Base-by-base conservation (phyloP, 2,329 filamentous ascomycete genomes). In the Scolecobasidium constrictum region DNA sequence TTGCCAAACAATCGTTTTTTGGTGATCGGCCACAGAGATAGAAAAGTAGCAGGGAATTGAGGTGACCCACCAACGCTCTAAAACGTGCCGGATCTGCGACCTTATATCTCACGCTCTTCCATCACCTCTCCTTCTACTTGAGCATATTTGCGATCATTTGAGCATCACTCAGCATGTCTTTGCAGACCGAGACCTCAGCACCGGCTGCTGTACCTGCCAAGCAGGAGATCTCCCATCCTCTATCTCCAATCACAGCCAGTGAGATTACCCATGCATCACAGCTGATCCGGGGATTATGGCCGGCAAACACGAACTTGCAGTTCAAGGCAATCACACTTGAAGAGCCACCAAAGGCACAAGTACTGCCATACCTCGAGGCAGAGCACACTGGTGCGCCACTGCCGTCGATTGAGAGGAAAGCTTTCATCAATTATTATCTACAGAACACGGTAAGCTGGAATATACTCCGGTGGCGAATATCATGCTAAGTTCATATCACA, bases 281-380 rank as follows among this genome's bases (percentile, higher is more conserved):
- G 2, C 58, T 78, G 22, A 62, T 81, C 47, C 68, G 61, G 45
- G 56, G 58, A 37, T 62, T 67, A 43, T 81, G 77, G 72, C 77
- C 76, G 1, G 59, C 62, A 11, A 64, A 66, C 18, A 72, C 69
- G 2, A 64, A 72, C 21, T 55, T 80, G 35, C 72, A 78, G 40
- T 78, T 77, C 68, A 85, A 85, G 62, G 73, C 72, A 50, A 72
- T 86, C 40, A 83, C 76, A 17, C 65, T 83, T 3, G 70, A 79
- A 40, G 78, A 83, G 52, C 78, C 79, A 3, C 64, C 67, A 31
- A 83, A 83, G 64, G 62, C 62, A 28, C 66, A 75, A 49, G 66
- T 69, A 47, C 54, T 78, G 5, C 68, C 70, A n/a, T 82, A 80
- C 55, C 61, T 77, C 15, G 76, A 78, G 40, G 79, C 76, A 28